Evolutionary conservation across 192 early-diverging fungal genomes (phyloP).

Genomic region (Podila horticola): DNA sequence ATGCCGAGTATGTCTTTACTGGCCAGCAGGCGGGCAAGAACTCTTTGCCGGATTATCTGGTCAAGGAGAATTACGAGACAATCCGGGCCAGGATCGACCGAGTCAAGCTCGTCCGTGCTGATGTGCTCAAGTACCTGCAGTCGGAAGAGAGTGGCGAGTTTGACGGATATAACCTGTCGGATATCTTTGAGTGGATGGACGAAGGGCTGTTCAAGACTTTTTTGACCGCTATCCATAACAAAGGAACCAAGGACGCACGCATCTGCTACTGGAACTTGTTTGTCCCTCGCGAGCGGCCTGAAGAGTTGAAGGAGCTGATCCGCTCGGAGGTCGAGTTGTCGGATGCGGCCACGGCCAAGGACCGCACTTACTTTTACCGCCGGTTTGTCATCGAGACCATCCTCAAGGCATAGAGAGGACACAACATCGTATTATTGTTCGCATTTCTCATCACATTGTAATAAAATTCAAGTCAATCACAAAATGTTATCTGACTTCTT

Average conservation of each 20-base stretch:
- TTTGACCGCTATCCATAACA: constrained; percentile 39
- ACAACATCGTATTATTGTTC: background rate
- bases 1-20: constrained; percentile 51
- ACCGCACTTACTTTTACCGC: constrained; percentile 51
- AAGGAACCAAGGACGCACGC: constrained; percentile 39
- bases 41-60: constrained; percentile 31
- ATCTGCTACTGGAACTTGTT: constrained; percentile 54
- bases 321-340: constrained; percentile 39
- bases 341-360: constrained; percentile 43
- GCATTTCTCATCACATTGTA: background rate
- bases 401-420: constrained; percentile 22
- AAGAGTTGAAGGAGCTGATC: constrained; percentile 39
- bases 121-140: constrained; percentile 46
- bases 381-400: constrained; percentile 50
- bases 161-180: constrained; percentile 50
- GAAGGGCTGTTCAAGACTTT: constrained; percentile 51
- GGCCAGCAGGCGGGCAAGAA: constrained; percentile 41
- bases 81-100: constrained; percentile 47
- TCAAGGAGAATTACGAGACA: constrained; percentile 42
- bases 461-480: too few relatives aligned
- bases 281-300: constrained; percentile 46
- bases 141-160: constrained; percentile 48
- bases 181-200: constrained; percentile 53
- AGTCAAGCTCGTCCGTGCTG: constrained; percentile 30
- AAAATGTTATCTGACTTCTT: too few relatives aligned